Evolutionary conservation across 768 basidiomycete species (phyloP), one percentile per base, ranked within the genome.

Genomic region (Dioszegia hungarica): DNA sequence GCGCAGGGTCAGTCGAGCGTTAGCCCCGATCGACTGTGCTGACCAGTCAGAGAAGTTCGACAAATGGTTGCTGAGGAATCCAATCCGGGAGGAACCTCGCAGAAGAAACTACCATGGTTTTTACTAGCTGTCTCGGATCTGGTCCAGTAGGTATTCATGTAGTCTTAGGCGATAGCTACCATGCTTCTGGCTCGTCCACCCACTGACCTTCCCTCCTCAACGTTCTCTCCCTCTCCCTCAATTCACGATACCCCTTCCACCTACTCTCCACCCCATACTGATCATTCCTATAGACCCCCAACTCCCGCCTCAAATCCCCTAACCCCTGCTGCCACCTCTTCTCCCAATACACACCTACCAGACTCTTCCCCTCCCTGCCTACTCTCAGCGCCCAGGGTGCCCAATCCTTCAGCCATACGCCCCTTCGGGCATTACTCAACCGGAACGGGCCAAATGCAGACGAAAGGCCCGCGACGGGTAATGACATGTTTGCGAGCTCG

Each of bases 331-430:
- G 83, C 94, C 93, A 98, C 51, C 92, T 79, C 75, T 90, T 82
- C 77, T 98, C 95, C 94, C 95, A 98, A 68, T 93, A 93, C 1
- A 98, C 86, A 1, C 87, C 87, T 50, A 97, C 87, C 58, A 98
- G 75, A 69, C 86, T 87, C 66, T 79, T 80, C 1, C 87, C 83
- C 59, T 79, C 82, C 25, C 84, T 81, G 1, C 93, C 95, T 57
- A 87, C 90, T 62, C 83, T 83, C 59, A 95, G 75, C 12, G 92
- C 93, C 94, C 94, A 98, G 0, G 90, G 88, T 9, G 92, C 83
- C 74, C 88, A 95, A 72, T 95, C 90, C 11, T 80, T 78, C 74
- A 87, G 84, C 38, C 92, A 80, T 27, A 82, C 75, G 20, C 77
- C 72, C 20, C 85, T 79, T 48, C 87, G 82, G 37, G 77, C 75